Evolutionary conservation across 1,139 yeast species (phyloP), one percentile per base, ranked within the genome.

Genomic region (Geotrichum citri-aurantii): DNA sequence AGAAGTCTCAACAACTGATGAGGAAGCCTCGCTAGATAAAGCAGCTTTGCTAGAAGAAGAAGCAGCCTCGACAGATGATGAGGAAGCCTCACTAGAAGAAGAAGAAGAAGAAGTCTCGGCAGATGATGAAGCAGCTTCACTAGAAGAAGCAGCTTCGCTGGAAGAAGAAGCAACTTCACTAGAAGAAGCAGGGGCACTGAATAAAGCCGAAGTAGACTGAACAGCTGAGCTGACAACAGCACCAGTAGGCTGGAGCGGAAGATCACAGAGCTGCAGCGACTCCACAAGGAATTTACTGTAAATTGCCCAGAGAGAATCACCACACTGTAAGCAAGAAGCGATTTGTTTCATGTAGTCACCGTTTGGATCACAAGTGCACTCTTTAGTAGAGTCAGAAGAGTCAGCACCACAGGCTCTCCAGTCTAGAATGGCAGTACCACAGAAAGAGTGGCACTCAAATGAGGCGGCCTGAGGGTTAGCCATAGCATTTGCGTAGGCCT

Each of bases 401-500:
- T 50, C 55, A 3, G 31, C 58, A 17, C 48, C 54, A 40, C 61
- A 59, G 33, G 42, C 37, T 27, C 59, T 52, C 54, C 58, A 56
- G 3, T 46, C 55, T 24, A 56, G 8, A 46, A 59, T 59, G 50
- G 57, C 56, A 42, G 50, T 59, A 29, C 61, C 61, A 44, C 61
- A 59, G 44, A 21, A 12, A n/a, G 48, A 42, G 57, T 59, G 61
- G 56, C 61, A 59, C 21, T 50, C 33, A 33, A 23, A 19, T 44
- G 59, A 44, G 44, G 29, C 29, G 42, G 54, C 55, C 27, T 59
- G 61, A 50, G 61, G 58, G 50, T 54, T 54, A 49, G 61, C 61
- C 57, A 54, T 53, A 50, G 61, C 61, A 2, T 50, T 8, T 10
- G 61, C 61, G 40, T 24, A 56, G 42, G 61, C 61, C 19, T 59